Conservation (phyloP, 169 alveolate genomes). For the Plasmodium knowlesi region DNA sequence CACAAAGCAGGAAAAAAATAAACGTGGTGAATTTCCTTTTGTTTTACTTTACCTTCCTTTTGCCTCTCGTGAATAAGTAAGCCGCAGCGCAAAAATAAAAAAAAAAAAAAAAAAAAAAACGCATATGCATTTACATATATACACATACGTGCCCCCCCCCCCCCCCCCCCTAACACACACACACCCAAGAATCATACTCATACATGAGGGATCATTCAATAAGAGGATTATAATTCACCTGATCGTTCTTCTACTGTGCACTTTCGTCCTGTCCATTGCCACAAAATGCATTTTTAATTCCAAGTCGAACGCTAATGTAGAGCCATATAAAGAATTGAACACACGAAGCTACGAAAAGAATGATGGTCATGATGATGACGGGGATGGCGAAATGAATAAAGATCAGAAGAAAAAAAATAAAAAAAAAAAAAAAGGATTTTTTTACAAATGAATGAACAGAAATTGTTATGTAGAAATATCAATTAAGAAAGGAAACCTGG, state of each 20-base stretch:
- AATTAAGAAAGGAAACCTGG: not conserved
- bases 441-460: not conserved
- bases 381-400: conserved; percentile 17
- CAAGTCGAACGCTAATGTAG: not conserved
- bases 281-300: conserved; percentile 24
- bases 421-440: not conserved
- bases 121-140: not conserved
- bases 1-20: conserved; percentile 12
- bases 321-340: not conserved
- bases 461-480: not conserved
- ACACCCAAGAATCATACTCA: conserved; percentile 22
- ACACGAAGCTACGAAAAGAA: conserved; percentile 8
- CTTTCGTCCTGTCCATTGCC: conserved; percentile 13
- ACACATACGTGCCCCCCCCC: not conserved
- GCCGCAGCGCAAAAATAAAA: not conserved
- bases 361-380: conserved; percentile 6
- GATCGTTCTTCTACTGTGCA: not conserved
- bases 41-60: conserved; percentile 37
- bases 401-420: conserved; percentile 20
- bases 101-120: not conserved
- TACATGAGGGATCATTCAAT: conserved; percentile 35
- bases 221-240: conserved; percentile 24
- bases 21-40: conserved; percentile 30
- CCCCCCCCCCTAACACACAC: not conserved
- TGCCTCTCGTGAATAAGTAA: conserved; percentile 67